These are phyloP conservation scores for Vicia villosa DNA, from an alignment of 306 rosid genomes.

Conservation along the genomic window DNA sequence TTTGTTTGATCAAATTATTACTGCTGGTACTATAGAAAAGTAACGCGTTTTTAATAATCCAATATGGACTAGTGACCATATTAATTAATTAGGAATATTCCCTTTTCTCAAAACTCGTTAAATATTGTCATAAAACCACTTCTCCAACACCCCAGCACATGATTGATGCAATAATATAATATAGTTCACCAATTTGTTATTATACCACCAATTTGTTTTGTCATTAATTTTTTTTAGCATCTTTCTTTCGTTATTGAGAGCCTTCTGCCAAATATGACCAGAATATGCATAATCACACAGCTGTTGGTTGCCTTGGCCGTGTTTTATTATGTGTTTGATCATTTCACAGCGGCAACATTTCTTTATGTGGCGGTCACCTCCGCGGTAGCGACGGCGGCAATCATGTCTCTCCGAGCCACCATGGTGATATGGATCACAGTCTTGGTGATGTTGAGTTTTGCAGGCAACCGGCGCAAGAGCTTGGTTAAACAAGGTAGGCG, in stretches of 20 bases:
- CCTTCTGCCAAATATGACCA: conserved; percentile 25
- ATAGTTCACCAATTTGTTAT: conserved; percentile 17
- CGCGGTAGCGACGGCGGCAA: not conserved
- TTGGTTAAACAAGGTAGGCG: conserved; percentile 51
- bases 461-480: conserved; percentile 61
- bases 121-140: not conserved
- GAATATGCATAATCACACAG: not conserved
- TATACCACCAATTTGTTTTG: not conserved
- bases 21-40: too few relatives aligned
- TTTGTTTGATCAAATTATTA: too few relatives aligned
- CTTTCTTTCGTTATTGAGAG: not conserved
- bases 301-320: conserved; percentile 35
- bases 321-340: not conserved
- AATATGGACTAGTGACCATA: too few relatives aligned
- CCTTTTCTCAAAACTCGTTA: too few relatives aligned
- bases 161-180: conserved; percentile 29
- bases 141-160: conserved; percentile 46
- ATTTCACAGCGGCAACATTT: conserved; percentile 1
- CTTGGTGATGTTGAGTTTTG: conserved; percentile 57
- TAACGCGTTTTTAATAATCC: too few relatives aligned
- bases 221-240: not conserved
- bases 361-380: not conserved
- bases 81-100: too few relatives aligned
- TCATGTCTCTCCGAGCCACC: conserved; percentile 53
- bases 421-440: conserved; percentile 67